Base-by-base conservation (phyloP, 768 basidiomycete genomes). In the Sutorius australiensis region DNA sequence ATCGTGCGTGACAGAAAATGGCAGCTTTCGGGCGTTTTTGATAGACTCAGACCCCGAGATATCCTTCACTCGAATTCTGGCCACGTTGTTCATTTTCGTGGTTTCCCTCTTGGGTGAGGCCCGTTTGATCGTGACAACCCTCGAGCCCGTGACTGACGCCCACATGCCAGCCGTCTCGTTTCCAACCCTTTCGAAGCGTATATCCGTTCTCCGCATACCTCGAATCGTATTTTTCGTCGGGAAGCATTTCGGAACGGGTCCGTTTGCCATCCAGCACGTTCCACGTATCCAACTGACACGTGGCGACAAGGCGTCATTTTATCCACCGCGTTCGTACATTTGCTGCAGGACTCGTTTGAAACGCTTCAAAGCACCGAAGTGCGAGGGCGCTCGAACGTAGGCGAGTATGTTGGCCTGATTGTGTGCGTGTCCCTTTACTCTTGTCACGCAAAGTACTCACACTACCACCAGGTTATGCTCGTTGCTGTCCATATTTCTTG, bases 181-280 rank as follows among this genome's bases (percentile, higher is more conserved):
- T 56, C 89, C 90, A 0, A 72, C 80, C 1, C 51, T 89, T 24
- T 87, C 88, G 0, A 80, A 78, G 52, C 75, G 75, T 2, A 61
- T 77, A 13, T 73, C 75, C 6, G 75, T 74, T 51, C 60, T 90
- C 19, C 77, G 77, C 48, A 83, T 89, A 59, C 88, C 87, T 2
- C 77, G 77, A 21, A 72, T 87, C 14, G 61, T 86, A 16, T 92
- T 92, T 65, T 92, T 92, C 68, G 74, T 89, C n/a, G 89, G 87
- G 36, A 92, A 91, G 61, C 90, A 92, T 64, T 91, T 92, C 60
- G 90, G 90, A 33, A 92, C 90, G 13, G 82, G 84, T 81, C 12
- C 2, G 59, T 50, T 47, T 36, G 3, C n/a, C 6, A 28, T 47
- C 37, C 21, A 32, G 2, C n/a, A 13, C 34, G 3, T 30, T 14